Percentiles rank a stretch among this genome's conserved stretches.
Conservation (phyloP, 2,329 filamentous ascomycete genomes). For the Trichoderma sp. region DNA sequence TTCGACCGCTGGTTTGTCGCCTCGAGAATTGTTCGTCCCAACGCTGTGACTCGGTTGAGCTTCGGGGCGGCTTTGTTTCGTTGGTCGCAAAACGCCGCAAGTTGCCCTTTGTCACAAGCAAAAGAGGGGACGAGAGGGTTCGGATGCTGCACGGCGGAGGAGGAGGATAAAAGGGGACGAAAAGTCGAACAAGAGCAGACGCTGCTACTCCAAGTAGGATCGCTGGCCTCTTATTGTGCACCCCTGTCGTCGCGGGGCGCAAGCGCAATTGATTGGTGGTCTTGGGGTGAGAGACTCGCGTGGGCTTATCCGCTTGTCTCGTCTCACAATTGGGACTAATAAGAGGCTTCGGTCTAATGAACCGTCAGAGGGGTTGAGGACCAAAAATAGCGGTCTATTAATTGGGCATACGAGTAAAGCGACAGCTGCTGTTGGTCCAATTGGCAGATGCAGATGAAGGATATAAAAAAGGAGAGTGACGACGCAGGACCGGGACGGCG, state of each 20-base stretch:
- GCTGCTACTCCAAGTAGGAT: constrained; percentile 7
- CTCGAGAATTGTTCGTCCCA: neutral
- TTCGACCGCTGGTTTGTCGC: neutral
- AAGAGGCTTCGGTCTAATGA: constrained; percentile 2
- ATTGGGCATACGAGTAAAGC: neutral
- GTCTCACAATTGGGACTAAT: constrained; percentile 4
- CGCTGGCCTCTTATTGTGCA: constrained; percentile 2
- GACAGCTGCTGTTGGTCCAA: neutral
- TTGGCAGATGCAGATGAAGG: neutral
- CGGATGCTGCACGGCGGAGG: neutral
- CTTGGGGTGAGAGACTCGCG: constrained; percentile 10
- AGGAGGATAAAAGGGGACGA: neutral
- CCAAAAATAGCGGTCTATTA: neutral
- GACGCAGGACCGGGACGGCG: neutral
- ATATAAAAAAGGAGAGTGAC: neutral
- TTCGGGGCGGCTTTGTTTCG: neutral
- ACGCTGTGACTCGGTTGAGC: neutral
- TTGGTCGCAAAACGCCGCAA: neutral
- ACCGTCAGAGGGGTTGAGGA: neutral
- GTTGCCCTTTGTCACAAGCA: neutral
- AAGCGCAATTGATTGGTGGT: constrained; percentile 17
- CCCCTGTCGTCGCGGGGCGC: constrained; percentile 16
- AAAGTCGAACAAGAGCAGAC: neutral
- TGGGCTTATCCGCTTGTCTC: constrained; percentile 12
- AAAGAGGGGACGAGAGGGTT: neutral